A percentile compares a stretch with the other conserved stretches of the same genome.
Evolutionary conservation across 1,139 yeast species (phyloP).

Genomic region (Pneumocystis jirovecii): DNA sequence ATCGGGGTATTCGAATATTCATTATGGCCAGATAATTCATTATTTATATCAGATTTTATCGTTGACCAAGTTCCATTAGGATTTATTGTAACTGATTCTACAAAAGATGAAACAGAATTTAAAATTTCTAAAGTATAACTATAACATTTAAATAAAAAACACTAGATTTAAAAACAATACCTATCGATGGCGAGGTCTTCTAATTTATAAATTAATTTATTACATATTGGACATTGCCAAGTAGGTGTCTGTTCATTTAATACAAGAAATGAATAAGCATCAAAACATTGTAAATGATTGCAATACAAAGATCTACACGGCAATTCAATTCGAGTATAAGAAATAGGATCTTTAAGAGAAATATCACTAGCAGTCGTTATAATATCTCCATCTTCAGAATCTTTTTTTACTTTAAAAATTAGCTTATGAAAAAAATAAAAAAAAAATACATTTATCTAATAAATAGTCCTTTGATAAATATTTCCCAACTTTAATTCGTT

Average conservation of each 20-base stretch:
- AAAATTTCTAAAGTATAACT: slow-evolving; percentile 23
- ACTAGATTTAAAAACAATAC: slow-evolving; percentile 10
- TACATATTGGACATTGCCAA: slow-evolving; percentile 32
- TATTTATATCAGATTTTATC: slow-evolving; percentile 11
- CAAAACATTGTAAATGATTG: slow-evolving; percentile 30
- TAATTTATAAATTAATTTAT: slow-evolving; percentile 19
- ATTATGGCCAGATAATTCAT: slow-evolving; percentile 15
- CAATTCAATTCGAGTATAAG: slow-evolving; percentile 23
- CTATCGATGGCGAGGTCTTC: slow-evolving; percentile 27
- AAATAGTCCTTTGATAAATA: slow-evolving; percentile 20
- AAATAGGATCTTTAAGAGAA: slow-evolving; percentile 27
- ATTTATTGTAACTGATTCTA: slow-evolving; percentile 24
- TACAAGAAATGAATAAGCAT: slow-evolving; percentile 26
- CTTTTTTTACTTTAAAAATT: slow-evolving; percentile 13
- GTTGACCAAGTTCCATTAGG: slow-evolving; percentile 28
- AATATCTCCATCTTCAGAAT: slow-evolving; percentile 27
- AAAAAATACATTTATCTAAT: slow-evolving; percentile 11
- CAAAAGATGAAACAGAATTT: slow-evolving; percentile 18
- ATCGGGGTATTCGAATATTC: background rate
- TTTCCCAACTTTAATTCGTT: slow-evolving; percentile 19
- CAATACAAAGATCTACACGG: slow-evolving; percentile 29
- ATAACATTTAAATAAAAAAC: background rate
- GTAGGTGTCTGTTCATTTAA: slow-evolving; percentile 31
- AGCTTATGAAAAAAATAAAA: background rate
- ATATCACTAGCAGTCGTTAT: slow-evolving; percentile 24